phyloP scores from a whole-genome alignment of 495 filamentous ascomycete genomes.

The Penicillium paxilli region DNA sequence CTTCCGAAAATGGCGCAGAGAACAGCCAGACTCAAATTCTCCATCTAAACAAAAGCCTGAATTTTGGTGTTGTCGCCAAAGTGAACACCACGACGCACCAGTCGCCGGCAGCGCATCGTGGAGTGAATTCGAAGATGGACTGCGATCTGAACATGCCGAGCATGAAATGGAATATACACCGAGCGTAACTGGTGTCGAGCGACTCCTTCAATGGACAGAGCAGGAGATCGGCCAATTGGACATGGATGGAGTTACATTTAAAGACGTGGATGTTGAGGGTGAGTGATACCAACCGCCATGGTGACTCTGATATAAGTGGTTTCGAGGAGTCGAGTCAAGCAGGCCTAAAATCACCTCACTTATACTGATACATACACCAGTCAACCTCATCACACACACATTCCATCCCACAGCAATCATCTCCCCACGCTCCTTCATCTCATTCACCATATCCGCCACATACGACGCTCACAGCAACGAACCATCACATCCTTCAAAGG shows the following conservation, averaged over 20 bases:
- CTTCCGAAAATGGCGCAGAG: slow-evolving; percentile 15
- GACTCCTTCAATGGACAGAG: slow-evolving; percentile 52
- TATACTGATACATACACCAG: slow-evolving; percentile 18
- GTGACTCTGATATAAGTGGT: too few relatives aligned
- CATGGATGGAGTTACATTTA: slow-evolving; percentile 33
- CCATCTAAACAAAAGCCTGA: slow-evolving; percentile 45
- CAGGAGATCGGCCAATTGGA: slow-evolving; percentile 29
- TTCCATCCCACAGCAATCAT: slow-evolving; percentile 37
- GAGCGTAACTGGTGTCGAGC: slow-evolving; percentile 55
- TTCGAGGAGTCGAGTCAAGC: too few relatives aligned
- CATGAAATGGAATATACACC: slow-evolving; percentile 75
- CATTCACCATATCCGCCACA: slow-evolving; percentile 34
- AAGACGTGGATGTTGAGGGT: slow-evolving; percentile 52
- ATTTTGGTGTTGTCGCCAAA: slow-evolving; percentile 68
- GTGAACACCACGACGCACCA: slow-evolving; percentile 56
- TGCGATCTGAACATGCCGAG: slow-evolving; percentile 62
- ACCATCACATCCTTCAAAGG: slow-evolving; percentile 11
- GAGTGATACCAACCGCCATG: slow-evolving; percentile 11
- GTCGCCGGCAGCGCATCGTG: slow-evolving; percentile 61
- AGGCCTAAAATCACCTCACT: background rate
- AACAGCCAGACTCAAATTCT: slow-evolving; percentile 41
- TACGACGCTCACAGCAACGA: slow-evolving; percentile 5
- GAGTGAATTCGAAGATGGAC: slow-evolving; percentile 60
- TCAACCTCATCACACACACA: slow-evolving; percentile 46
- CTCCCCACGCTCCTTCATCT: slow-evolving; percentile 38